Conservation (phyloP, 1,284 basidiomycete species). For the Tilletia walkeri region DNA sequence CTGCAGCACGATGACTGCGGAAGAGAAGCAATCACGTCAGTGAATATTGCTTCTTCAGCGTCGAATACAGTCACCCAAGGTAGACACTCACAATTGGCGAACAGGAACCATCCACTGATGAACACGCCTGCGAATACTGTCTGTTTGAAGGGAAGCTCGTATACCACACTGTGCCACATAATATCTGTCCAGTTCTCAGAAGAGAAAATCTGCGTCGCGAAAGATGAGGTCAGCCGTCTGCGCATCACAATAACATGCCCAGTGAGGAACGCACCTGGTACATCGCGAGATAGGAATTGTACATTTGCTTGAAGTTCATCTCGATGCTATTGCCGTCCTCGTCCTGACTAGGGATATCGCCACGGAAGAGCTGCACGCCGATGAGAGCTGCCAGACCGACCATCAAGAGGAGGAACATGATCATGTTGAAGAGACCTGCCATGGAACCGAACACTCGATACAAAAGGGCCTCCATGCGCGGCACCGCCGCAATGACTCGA, state of each 20-base stretch:
- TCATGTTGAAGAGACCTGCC: conserved; percentile 88
- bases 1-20: conserved; percentile 79
- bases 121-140: conserved; percentile 74
- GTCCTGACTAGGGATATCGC: conserved; percentile 66
- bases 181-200: conserved; percentile 91
- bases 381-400: conserved; percentile 84
- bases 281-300: conserved; percentile 82
- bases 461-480: conserved; percentile 65
- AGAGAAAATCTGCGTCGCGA: conserved; percentile 70
- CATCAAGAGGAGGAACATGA: conserved; percentile 83
- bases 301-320: conserved; percentile 85
- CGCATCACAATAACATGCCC: no score
- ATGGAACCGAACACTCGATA: conserved; percentile 84
- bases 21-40: background rate
- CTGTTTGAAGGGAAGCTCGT: conserved; percentile 71
- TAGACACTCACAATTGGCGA: conserved; percentile 75
- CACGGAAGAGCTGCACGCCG: conserved; percentile 70
- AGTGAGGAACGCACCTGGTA: conserved; percentile 62
- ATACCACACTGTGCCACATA: conserved; percentile 69
- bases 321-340: conserved; percentile 54
- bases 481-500: conserved; percentile 83
- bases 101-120: conserved; percentile 81
- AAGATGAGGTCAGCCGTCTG: conserved; percentile 16
- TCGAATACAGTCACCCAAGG: background rate
- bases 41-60: background rate